phyloP scores from a whole-genome alignment of 2,329 filamentous ascomycete species.

The Hypoxylon sp. region DNA sequence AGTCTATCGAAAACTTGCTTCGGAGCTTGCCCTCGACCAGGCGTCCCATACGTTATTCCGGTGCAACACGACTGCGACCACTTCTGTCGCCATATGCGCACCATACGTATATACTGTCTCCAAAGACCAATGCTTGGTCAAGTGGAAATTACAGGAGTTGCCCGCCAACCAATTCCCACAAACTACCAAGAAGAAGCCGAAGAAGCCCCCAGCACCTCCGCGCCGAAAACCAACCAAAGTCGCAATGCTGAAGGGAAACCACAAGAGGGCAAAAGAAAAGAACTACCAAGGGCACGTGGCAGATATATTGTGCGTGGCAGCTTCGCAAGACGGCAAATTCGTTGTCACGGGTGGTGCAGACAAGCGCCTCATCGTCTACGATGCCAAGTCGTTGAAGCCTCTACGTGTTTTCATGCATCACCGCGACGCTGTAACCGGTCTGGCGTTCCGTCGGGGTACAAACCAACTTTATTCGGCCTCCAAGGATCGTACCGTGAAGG shows the following conservation, averaged over 20 bases:
- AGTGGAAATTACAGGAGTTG: constrained; percentile 86
- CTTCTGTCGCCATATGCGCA: constrained; percentile 82
- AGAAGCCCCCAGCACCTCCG: constrained; percentile 71
- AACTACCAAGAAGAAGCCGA: constrained; percentile 70
- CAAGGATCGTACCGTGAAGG: constrained; percentile 93
- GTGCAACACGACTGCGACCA: constrained; percentile 83
- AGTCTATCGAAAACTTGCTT: constrained; percentile 85
- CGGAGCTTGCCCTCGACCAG: constrained; percentile 77
- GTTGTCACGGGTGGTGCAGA: constrained; percentile 92
- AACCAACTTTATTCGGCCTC: constrained; percentile 95
- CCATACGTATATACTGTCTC: constrained; percentile 91
- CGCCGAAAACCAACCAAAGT: constrained; percentile 75
- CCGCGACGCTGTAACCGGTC: constrained; percentile 85
- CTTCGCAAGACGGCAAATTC: constrained; percentile 90
- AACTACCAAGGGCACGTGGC: constrained; percentile 83
- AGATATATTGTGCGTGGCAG: constrained; percentile 85
- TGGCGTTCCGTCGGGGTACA: constrained; percentile 88
- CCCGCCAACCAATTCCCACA: constrained; percentile 73
- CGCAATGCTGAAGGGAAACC: constrained; percentile 73
- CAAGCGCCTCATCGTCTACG: constrained; percentile 88
- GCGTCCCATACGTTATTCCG: constrained; percentile 81
- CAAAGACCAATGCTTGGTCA: constrained; percentile 87
- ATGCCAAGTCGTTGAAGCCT: constrained; percentile 82
- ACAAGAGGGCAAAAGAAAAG: constrained; percentile 72
- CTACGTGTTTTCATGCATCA: constrained; percentile 92